phyloP scores from a whole-genome alignment of 768 basidiomycete genomes.

The Phaeotremella skinneri region DNA sequence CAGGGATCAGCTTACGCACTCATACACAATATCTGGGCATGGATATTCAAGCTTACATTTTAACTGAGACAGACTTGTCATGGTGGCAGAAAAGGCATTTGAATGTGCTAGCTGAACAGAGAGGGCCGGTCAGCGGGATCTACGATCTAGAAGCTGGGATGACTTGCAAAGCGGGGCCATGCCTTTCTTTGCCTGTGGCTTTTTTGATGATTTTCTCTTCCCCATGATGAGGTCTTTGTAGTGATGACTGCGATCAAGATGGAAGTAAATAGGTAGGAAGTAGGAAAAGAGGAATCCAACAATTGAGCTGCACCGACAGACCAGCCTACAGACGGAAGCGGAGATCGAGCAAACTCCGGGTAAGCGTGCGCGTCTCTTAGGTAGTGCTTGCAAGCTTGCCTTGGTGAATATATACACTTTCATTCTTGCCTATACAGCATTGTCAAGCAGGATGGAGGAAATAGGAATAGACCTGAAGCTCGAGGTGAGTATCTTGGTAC shows the following conservation, averaged over 20 bases:
- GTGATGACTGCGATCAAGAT: neutral
- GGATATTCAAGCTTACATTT: slow-evolving; percentile 26
- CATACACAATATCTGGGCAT: neutral
- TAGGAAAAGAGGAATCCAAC: neutral
- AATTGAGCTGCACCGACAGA: too few species aligned
- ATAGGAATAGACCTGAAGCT: slow-evolving; percentile 33
- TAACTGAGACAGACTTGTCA: slow-evolving; percentile 42
- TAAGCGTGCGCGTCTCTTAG: slow-evolving; percentile 3
- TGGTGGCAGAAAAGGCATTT: slow-evolving; percentile 50
- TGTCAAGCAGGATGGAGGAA: slow-evolving; percentile 24
- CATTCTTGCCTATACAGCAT: slow-evolving; percentile 5
- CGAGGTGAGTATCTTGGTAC: slow-evolving; percentile 14
- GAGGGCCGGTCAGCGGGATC: neutral
- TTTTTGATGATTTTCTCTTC: slow-evolving; percentile 48
- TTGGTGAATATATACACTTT: neutral
- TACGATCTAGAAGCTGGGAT: neutral
- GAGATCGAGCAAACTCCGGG: slow-evolving; percentile 17
- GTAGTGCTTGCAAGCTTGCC: neutral
- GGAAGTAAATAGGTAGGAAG: slow-evolving; percentile 63
- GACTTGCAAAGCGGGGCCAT: slow-evolving; percentile 17
- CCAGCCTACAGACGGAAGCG: slow-evolving; percentile 7
- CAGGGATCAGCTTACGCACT: slow-evolving; percentile 57
- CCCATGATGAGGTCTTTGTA: slow-evolving; percentile 33
- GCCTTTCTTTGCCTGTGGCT: slow-evolving; percentile 39
- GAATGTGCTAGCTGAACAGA: slow-evolving; percentile 41